Evolutionary conservation across 2,329 filamentous ascomycete species (phyloP), one percentile per base, ranked within the genome.

Genomic region (Ramularia endophylla): DNA sequence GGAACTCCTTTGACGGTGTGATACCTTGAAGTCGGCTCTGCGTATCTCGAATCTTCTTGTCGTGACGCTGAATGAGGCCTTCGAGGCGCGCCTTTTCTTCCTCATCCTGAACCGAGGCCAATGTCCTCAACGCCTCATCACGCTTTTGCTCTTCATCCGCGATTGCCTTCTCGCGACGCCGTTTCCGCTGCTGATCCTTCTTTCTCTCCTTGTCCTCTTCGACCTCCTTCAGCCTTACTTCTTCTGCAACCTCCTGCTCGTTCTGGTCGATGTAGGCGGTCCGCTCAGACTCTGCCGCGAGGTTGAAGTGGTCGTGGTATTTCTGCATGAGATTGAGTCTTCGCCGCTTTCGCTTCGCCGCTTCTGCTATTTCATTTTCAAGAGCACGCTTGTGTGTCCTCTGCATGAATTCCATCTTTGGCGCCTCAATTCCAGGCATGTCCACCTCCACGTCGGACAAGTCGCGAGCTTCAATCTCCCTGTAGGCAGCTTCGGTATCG

Each of bases 101-200:
- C 48, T 92, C 86, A 58, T 95, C 87, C 50, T 85, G 78, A 2
- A 87, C 85, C 39, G 82, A 78, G 44, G 83, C 77, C 8, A 89
- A 87, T 51, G 83, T 83, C 48, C 83, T 81, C 32, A 94, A 72
- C 3, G 87, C 86, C 52, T 83, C 78, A 3, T 84, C 79, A 50
- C 92, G 85, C 68, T 94, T 92, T 61, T 88, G 83, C 61, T 74
- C 73, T 56, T 95, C 90, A 55, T 94, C 85, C 5, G 88, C 90
- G 45, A 94, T 84, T 3, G 88, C 88, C 73, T 95, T 95, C 63
- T 97, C 90, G 13, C 92, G 84, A 31, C 92, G 83, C 46, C 92
- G 80, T 70, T 97, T 98, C 50, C 92, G 85, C 64, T 98, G 92
- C 87, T 98, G 97, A 60, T 98, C 92, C 71, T 98, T 98, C 72